Evolutionary conservation across 2,329 filamentous ascomycete species (phyloP), one percentile per base, ranked within the genome.

Genomic region (Pseudocercospora ulei): DNA sequence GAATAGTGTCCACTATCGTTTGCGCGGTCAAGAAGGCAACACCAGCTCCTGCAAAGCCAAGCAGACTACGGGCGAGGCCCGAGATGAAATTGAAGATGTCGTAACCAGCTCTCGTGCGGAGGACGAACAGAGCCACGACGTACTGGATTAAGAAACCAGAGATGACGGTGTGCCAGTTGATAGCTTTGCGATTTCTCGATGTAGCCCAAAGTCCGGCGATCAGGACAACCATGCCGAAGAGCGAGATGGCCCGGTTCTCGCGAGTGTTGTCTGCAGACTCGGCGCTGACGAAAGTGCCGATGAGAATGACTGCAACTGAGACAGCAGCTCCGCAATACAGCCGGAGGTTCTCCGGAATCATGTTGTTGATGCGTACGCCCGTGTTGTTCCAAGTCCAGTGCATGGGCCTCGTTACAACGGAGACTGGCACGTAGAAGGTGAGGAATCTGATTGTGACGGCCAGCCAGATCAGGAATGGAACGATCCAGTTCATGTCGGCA

Each of bases 81-180:
- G 84, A 86, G 53, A 94, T 75, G 66, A 93, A 94, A 61, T 76
- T 76, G 73, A 95, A 95, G 58, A 94, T 93, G 63, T 92, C 82
- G 64, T 62, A 92, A 42, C 86, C 87, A 24, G 76, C 82, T 24
- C 71, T 63, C 2, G 85, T 90, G 31, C 85, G 76, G 51, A 94
- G 69, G 31, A 94, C 87, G 54, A 95, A 94, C 7, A 94, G 70
- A 3, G 84, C 86, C 48, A 94, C 73, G 56, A 95, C 70, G 64
- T 87, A 95, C 62, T 95, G 87, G 7, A 79, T 70, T 26, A 93
- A 68, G 80, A 93, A 90, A 44, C 87, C 87, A 23, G 82, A 82
- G 44, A 93, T 83, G 51, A 95, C 65, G 4, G 66, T 67, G 50
- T 68, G 66, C 65, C 52, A 55, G 37, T 56, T 56, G 52, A 69